phyloP scores from a whole-genome alignment of 2,329 filamentous ascomycete genomes.

The Diaporthe ampelina region DNA sequence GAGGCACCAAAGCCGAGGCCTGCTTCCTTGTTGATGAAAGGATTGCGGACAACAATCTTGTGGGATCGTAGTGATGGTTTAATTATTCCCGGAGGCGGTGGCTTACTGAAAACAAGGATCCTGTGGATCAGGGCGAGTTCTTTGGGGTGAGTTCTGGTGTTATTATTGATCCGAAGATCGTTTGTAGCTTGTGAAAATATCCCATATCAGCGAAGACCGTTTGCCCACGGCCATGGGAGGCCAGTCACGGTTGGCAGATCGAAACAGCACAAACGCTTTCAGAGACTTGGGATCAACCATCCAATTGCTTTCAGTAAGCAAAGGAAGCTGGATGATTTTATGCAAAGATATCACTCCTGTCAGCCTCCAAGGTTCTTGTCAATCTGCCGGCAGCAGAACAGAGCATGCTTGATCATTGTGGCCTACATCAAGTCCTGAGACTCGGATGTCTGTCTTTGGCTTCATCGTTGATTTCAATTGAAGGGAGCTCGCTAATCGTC shows the following conservation, averaged over 20 bases:
- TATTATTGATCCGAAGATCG: background rate
- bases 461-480: background rate
- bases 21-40: background rate
- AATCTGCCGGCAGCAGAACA: background rate
- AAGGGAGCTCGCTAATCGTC: background rate
- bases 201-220: background rate
- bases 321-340: too few relatives aligned
- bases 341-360: too few relatives aligned
- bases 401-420: background rate
- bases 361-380: background rate
- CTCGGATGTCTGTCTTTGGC: background rate
- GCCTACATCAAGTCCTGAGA: background rate
- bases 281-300: too few relatives aligned
- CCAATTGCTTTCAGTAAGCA: too few relatives aligned
- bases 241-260: background rate
- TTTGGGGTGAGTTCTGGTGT: background rate
- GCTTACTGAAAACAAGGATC: background rate
- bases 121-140: too few relatives aligned
- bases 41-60: background rate
- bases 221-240: background rate
- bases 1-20: background rate
- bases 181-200: too few relatives aligned
- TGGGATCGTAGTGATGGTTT: background rate
- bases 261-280: background rate
- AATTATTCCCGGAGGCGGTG: background rate